phyloP scores from a whole-genome alignment of 495 filamentous ascomycete genomes.

The Pseudevernia furfuracea region DNA sequence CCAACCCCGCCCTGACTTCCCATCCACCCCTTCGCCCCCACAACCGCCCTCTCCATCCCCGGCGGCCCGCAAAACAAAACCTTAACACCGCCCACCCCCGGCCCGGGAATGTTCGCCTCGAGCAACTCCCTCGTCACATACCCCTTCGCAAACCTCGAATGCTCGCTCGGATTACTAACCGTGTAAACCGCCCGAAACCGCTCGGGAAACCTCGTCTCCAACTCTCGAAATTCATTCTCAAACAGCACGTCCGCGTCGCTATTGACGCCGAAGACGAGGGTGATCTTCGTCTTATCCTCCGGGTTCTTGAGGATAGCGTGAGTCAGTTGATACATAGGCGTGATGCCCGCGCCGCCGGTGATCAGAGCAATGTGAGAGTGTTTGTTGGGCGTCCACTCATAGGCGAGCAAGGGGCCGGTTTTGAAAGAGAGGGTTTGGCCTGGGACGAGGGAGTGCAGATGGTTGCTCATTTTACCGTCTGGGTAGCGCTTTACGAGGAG shows the following conservation, averaged over 20 bases:
- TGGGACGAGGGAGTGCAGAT: slow-evolving; percentile 54
- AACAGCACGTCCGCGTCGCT: slow-evolving; percentile 80
- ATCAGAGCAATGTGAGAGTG: slow-evolving; percentile 49
- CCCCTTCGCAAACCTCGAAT: neutral
- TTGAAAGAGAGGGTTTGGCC: slow-evolving; percentile 50
- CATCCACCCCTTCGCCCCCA: neutral
- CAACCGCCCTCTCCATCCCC: neutral
- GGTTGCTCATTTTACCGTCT: slow-evolving; percentile 50
- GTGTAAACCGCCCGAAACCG: neutral
- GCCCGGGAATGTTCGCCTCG: neutral
- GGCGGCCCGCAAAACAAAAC: neutral
- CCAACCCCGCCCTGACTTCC: neutral
- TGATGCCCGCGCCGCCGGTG: slow-evolving; percentile 58
- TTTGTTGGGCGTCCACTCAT: slow-evolving; percentile 49
- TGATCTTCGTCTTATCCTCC: slow-evolving; percentile 92
- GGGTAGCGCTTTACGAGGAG: slow-evolving; percentile 60
- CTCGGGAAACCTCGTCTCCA: slow-evolving; percentile 49
- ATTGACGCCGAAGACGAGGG: slow-evolving; percentile 84
- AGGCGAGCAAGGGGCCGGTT: slow-evolving; percentile 41
- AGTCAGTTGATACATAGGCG: slow-evolving; percentile 53
- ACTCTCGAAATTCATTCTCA: slow-evolving; percentile 67
- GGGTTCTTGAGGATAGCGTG: slow-evolving; percentile 90
- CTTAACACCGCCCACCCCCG: neutral
- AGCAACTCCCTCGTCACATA: neutral
- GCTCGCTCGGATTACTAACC: neutral